phyloP scores from a whole-genome alignment of 495 filamentous ascomycete species.

The Penicillium diatomitis region DNA sequence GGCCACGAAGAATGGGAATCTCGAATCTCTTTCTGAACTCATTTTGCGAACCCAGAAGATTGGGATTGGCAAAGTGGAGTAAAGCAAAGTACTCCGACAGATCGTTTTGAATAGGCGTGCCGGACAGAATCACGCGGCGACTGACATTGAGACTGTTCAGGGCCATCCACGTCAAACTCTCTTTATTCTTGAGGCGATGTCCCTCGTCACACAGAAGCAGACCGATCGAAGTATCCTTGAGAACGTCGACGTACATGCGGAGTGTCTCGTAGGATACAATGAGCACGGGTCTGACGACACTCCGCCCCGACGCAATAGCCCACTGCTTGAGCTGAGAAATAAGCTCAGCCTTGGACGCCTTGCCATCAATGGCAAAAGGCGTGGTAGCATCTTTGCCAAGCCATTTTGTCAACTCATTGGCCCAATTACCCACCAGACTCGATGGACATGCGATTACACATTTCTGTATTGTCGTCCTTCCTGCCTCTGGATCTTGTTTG shows the following conservation, averaged over 20 bases:
- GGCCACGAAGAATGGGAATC: constrained; percentile 81
- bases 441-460: constrained; percentile 98
- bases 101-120: constrained; percentile 97
- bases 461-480: constrained; percentile 90
- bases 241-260: constrained; percentile 78
- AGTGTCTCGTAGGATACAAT: constrained; percentile 98
- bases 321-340: constrained; percentile 86
- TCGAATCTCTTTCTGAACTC: constrained; percentile 97
- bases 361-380: constrained; percentile 95
- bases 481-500: constrained; percentile 90
- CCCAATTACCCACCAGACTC: constrained; percentile 95
- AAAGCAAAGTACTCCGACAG: constrained; percentile 95
- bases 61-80: constrained; percentile 94
- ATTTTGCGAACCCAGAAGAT: constrained; percentile 73
- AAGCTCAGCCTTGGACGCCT: constrained; percentile 89
- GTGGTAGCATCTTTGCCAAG: constrained; percentile 83
- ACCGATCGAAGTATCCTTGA: constrained; percentile 80
- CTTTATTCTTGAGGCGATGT: constrained; percentile 96
- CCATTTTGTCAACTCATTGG: constrained; percentile 86
- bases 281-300: constrained; percentile 93
- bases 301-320: constrained; percentile 79
- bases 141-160: constrained; percentile 85
- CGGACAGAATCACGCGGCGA: constrained; percentile 87
- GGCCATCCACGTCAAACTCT: constrained; percentile 87
- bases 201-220: constrained; percentile 97